Evolutionary conservation across 257 asterid species (phyloP), one percentile per base, ranked within the genome.

Genomic region (Misopates orontium): DNA sequence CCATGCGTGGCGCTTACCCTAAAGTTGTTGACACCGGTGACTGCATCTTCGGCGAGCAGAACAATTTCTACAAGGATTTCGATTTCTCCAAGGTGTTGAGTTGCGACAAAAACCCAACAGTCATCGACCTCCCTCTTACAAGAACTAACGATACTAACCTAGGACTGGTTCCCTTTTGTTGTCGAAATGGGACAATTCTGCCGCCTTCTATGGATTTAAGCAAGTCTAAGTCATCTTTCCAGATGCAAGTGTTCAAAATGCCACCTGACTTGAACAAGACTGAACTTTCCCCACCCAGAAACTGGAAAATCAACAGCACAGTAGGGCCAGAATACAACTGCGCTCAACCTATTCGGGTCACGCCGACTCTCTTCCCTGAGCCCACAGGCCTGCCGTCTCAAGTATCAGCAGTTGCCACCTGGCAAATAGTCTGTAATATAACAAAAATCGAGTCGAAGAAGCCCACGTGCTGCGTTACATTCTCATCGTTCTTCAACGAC

Each of bases 161-260:
- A 3, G 96, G 96, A 2, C 51, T 69, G 66, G 67, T 89, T 47
- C 95, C 92, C 0, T 82, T 72, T 40, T 89, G 96, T 45, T 89
- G 96, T 28, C 75, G 87, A 0, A 81, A 89, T 28, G 96, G 95
- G 60, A 81, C 83, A 4, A 77, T 86, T 42, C 54, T 89, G 4
- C 83, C 95, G 5, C 81, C 87, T 4, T 44, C 77, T 5, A 73
- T 89, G 75, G 95, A 89, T 31, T 24, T 47, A 18, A 70, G 57
- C 32, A 78, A 58, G 53, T 84, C 96, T 20, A 79, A 76, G 21
- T 81, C 95, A 0, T 68, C 79, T 0, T 86, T 89, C 40, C 77
- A 56, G 39, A 78, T 86, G 84, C 79, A 86, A 21, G 95, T 89
- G 10, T 82, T 64, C 85, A 89, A 89, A 71, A 83, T 86, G 93